These are phyloP conservation scores for Apophysomyces variabilis DNA, from an alignment of 371 early-diverging fungal species.

Conservation along the genomic window DNA sequence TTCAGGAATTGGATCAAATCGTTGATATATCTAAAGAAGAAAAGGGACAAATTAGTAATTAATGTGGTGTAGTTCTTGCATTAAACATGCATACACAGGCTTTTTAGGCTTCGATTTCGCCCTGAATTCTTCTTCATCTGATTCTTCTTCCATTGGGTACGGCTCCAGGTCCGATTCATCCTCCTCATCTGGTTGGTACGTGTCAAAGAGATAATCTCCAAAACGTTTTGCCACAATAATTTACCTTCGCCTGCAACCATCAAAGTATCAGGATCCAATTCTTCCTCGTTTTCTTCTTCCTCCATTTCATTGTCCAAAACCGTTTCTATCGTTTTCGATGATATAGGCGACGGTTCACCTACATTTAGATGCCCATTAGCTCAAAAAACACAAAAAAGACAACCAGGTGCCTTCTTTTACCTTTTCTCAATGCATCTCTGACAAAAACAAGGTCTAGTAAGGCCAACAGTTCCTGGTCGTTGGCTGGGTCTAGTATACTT, in stretches of 20 bases:
- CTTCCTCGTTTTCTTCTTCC: constrained; percentile 29
- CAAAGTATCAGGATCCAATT: constrained; percentile 45
- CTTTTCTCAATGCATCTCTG: constrained; percentile 22
- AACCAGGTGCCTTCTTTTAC: background rate
- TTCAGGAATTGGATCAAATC: constrained; percentile 44
- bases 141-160: constrained; percentile 56
- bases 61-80: background rate
- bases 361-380: background rate
- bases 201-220: background rate
- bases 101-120: constrained; percentile 25
- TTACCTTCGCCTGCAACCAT: constrained; percentile 21
- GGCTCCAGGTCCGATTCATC: constrained; percentile 53
- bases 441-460: constrained; percentile 25
- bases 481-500: constrained; percentile 31
- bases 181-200: constrained; percentile 8
- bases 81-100: constrained; percentile 32
- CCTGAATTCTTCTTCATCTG: constrained; percentile 39
- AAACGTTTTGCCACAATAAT: constrained; percentile 3
- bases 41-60: background rate
- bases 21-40: constrained; percentile 36
- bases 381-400: background rate
- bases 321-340: background rate
- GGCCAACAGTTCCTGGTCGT: constrained; percentile 15
- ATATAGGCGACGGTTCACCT: background rate
- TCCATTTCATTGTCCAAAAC: background rate